phyloP scores from a whole-genome alignment of 306 rosid genomes.

The Abrus precatorius region DNA sequence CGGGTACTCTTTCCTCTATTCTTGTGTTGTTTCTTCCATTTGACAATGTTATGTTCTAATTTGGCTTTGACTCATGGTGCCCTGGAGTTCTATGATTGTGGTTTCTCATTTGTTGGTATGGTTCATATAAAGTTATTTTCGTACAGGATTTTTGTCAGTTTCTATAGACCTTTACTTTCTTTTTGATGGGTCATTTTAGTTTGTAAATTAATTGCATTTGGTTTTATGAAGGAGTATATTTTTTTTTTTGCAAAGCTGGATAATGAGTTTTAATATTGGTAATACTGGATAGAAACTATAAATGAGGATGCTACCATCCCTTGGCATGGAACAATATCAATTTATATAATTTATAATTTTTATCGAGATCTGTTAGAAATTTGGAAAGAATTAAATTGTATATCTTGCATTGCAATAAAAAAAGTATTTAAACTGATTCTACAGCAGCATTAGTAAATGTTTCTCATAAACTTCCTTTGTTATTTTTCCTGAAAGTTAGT shows the following conservation, averaged over 20 bases:
- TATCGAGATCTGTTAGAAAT: slow-evolving; percentile 23
- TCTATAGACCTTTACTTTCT: slow-evolving; percentile 32
- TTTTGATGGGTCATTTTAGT: slow-evolving; percentile 29
- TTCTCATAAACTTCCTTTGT: not conserved
- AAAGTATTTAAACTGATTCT: not conserved
- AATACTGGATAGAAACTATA: slow-evolving; percentile 11
- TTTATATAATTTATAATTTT: slow-evolving; percentile 8
- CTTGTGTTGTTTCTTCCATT: slow-evolving; percentile 34
- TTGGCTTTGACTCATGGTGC: slow-evolving; percentile 31
- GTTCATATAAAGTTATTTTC: slow-evolving; percentile 15
- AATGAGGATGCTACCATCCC: slow-evolving; percentile 35
- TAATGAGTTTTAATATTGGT: not conserved
- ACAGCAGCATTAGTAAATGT: slow-evolving; percentile 12
- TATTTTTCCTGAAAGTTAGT: not conserved
- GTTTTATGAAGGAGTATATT: not conserved
- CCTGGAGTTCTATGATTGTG: slow-evolving; percentile 35
- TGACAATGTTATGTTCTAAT: slow-evolving; percentile 18
- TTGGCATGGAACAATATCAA: not conserved
- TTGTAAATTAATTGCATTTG: slow-evolving; percentile 34
- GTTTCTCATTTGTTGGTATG: slow-evolving; percentile 32
- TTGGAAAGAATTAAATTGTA: slow-evolving; percentile 24
- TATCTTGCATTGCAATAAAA: not conserved
- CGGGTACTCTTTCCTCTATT: slow-evolving; percentile 64
- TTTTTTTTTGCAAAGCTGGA: slow-evolving; percentile 35
- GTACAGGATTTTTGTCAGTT: slow-evolving; percentile 9